Base-by-base conservation (phyloP, 164 flowering plant genomes). In the Litsea cubeba region DNA sequence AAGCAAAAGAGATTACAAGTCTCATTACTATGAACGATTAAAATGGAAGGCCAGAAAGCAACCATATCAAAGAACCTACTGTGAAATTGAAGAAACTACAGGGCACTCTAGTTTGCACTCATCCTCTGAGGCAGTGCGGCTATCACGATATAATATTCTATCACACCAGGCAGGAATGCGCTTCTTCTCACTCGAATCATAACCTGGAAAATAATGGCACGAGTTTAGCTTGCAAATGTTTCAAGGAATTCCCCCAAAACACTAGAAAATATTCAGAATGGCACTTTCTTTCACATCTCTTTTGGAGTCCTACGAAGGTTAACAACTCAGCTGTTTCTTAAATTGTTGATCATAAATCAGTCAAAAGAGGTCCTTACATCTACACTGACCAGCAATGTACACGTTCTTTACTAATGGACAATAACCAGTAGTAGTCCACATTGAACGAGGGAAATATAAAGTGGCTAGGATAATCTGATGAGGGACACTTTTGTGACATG, bases 151-250 rank as follows among this genome's bases (percentile, higher is more conserved):
- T 71, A 96, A 71, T 68, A 96, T 84, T 76, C 98, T 86, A 78
- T 96, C 99, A 78, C 99, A 96, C 99, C 99, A 96, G 40, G 99
- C 99, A 74, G 99, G 99, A 82, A 94, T 92, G 4, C 99, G 91
- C 85, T 96, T 96, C 85, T 96, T 96, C 85, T 96, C 99, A 62
- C 99, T 93, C 20, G 97, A 92, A 84, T 96, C 99, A 87, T 96
- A 96, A 54, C 99, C 99, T 96, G 75, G 60, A 80, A 65, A 76
- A 69, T 54, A 22, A 68, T 15, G 50, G 50, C 70, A 69, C 10
- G 49, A 30, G 51, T 25, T 72, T 35, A 79, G 62, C 57, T 22
- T 12, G 23, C 11, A 63, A 23, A 23, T n/a, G 2, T 6, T n/a
- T 11, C 18, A 62, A 62, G 3, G n/a, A 62, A 3, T 25, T 11